Evolutionary conservation across 2,329 filamentous ascomycete species (phyloP).

Genomic region (Fusarium transvaalense): DNA sequence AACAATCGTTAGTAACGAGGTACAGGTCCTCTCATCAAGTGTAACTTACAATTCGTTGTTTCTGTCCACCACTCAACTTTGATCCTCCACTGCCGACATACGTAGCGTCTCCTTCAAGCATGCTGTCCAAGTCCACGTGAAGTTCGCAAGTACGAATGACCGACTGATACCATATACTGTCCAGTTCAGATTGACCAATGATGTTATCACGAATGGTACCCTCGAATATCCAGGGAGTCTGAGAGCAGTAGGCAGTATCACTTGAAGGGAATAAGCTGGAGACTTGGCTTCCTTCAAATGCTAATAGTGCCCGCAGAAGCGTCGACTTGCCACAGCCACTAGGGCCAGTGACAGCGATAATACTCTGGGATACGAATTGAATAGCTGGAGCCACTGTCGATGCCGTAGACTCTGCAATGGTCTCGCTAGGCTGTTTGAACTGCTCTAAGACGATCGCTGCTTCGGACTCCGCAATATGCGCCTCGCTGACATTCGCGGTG

Average conservation of each 20-base stretch:
- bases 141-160: not conserved
- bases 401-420: too few species aligned
- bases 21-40: too few species aligned
- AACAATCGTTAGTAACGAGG: too few species aligned
- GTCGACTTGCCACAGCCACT: conserved; percentile 10
- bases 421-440: too few species aligned
- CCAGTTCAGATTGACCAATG: not conserved
- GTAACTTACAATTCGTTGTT: not conserved
- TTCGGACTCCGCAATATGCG: not conserved
- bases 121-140: not conserved
- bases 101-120: not conserved
- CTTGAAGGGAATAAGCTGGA: not conserved
- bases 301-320: not conserved
- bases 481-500: too few species aligned
- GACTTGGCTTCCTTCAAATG: not conserved
- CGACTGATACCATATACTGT: not conserved
- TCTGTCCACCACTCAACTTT: conserved; percentile 4
- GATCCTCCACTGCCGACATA: conserved; percentile 3
- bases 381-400: not conserved
- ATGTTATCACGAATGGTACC: conserved; percentile 3
- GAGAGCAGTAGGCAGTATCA: conserved; percentile 1
- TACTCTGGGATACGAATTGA: not conserved
- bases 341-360: conserved; percentile 2
- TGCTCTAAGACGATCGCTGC: not conserved
- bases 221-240: conserved; percentile 5